A percentile compares a stretch with the other conserved stretches of the same genome.
Evolutionary conservation across 2,329 filamentous ascomycete genomes (phyloP).

Genomic region (Alternaria gaisen): DNA sequence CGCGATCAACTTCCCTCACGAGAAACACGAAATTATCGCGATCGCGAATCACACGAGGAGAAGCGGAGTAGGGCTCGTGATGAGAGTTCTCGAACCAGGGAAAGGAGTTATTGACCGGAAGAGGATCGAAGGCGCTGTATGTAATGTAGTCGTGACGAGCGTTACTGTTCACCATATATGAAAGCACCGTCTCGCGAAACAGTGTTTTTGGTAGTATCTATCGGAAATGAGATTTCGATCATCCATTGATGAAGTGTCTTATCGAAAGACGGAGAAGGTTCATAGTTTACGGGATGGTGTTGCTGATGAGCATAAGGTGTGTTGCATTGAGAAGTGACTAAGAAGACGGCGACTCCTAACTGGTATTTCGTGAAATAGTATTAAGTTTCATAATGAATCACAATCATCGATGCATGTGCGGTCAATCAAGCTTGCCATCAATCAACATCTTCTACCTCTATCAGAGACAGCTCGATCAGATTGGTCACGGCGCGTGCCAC

Average conservation of each 20-base stretch:
- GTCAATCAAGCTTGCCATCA: too few species aligned
- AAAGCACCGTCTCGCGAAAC: background rate
- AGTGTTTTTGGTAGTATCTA: background rate
- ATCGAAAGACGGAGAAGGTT: fast-evolving
- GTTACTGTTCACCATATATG: background rate
- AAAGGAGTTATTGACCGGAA: background rate
- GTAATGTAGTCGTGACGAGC: background rate
- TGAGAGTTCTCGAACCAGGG: background rate
- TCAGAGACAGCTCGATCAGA: too few species aligned
- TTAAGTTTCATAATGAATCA: background rate
- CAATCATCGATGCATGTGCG: background rate
- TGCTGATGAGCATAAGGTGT: background rate
- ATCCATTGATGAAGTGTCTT: fast-evolving
- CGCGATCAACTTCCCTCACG: background rate
- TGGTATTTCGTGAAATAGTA: background rate
- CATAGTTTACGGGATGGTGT: background rate
- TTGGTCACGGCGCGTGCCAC: background rate
- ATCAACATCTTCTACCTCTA: too few species aligned
- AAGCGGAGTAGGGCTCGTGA: background rate
- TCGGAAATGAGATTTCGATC: fast-evolving
- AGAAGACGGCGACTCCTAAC: background rate
- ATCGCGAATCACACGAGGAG: background rate
- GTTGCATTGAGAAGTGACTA: background rate
- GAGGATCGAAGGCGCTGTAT: background rate
- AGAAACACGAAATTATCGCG: background rate